Base-by-base conservation (phyloP, 345 rosid species). In the Eucalyptus curtisii region DNA sequence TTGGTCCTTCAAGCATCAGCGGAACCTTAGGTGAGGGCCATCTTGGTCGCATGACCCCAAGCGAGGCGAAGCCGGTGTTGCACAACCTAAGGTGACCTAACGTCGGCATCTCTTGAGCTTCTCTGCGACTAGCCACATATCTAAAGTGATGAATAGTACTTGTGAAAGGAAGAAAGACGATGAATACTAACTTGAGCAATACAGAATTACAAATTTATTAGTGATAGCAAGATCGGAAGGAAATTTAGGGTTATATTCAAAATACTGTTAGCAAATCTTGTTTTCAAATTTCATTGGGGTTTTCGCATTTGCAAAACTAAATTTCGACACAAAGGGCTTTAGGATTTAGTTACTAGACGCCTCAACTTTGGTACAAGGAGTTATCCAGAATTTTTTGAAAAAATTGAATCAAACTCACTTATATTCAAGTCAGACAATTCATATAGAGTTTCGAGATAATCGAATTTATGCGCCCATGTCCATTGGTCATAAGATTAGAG, bases 321-420 rank as follows among this genome's bases (percentile, higher is more conserved):
- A 55, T 24, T 55, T 55, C 27, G 3, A 55, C 12, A 4, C 1
- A 24, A 10, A 55, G 6, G 30, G 30, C 12, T 55, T 55, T 2
- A 24, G 13, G 6, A 2, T 55, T 55, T 55, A 10, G 30, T 55
- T 55, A 55, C 30, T 25, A 55, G 30, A 24, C 30, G 27, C 30
- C 30, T 55, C 61, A 55, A 10, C 61, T 22, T 24, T 24, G 3
- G 27, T 10, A 55, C 3, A 55, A 55, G 3, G 61, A 2, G 13
- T 2, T 0, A 55, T 5, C 13, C 30, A 55, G 24, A 55, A 22
- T 1, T 0, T 0, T 55, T 24, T 24, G 1, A 24, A 55, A 24
- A 55, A 24, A 55, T 55, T 55, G 30, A 24, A 24, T 24, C 61
- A 24, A 24, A 55, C 30, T 1, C 61, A 0, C 30, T 24, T 55